Base-by-base conservation (phyloP, 2,329 filamentous ascomycete species). In the Aspergillus thermomutatus region DNA sequence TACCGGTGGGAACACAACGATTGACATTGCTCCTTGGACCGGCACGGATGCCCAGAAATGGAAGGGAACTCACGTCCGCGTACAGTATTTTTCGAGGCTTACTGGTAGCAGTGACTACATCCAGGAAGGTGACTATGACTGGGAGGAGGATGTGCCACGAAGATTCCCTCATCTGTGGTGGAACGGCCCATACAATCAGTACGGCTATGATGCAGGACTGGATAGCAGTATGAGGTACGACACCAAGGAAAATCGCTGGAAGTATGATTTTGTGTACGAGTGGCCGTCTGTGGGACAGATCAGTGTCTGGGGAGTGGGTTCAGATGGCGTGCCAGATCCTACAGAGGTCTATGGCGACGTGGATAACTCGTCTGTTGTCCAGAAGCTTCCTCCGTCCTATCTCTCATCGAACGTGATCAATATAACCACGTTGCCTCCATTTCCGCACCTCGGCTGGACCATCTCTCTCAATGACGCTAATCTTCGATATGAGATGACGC, bases 301-400 rank as follows among this genome's bases (percentile, higher is more conserved):
- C 55, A 88, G 87, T 62, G 77, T 86, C 8, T 88, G 86, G 85
- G 85, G 85, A 51, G 83, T 87, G 66, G 85, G 87, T 63, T 79
- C 80, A 0, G 80, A 86, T 67, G 83, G 84, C 25, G 72, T 81
- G 61, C 84, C 85, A 0, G 85, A 88, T 68, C 77, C 83, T 56
- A 80, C 80, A 3, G 79, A 76, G 52, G 79, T 85, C 2, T 81
- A 80, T 57, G 86, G 86, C n/a, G 85, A 88, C 66, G 79, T 85
- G 7, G 82, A 87, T 64, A 87, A 64, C 77, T 75, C 2, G 75
- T 87, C 4, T 73, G 77, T 87, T 10, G 86, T 88, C 66, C 82
- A 83, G 37, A 75, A 88, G 66, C 83, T 87, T 21, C 82, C 83
- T 0, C 85, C 84, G 1, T 82, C 79, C 41, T 45, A 45, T 45